Conservation (phyloP, 495 filamentous ascomycete species). For the Neurospora intermedia region DNA sequence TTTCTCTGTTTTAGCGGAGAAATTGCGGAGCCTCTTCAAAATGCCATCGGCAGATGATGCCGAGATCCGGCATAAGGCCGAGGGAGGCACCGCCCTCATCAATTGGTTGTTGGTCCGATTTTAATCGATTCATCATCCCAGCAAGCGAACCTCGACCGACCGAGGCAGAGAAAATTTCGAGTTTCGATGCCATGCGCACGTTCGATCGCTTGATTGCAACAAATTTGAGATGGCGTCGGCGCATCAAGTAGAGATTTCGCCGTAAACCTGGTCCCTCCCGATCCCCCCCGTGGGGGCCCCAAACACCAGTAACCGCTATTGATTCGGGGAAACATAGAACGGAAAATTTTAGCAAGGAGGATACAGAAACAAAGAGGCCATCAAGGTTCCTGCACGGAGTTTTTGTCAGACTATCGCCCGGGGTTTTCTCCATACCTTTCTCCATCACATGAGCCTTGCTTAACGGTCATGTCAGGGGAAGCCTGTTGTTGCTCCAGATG, state of each 20-base stretch:
- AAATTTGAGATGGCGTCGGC: background rate
- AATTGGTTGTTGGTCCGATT: background rate
- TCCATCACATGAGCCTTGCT: background rate
- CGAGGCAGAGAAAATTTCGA: background rate
- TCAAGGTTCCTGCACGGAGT: background rate
- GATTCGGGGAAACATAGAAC: background rate
- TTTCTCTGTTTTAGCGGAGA: background rate
- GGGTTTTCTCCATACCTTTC: background rate
- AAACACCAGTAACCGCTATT: background rate
- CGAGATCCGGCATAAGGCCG: background rate
- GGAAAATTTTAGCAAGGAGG: background rate
- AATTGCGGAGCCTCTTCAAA: background rate
- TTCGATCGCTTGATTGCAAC: background rate
- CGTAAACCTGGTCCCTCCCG: background rate
- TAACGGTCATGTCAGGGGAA: background rate
- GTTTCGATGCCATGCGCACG: background rate
- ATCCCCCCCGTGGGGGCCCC: background rate
- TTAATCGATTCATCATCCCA: background rate
- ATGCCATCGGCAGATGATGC: background rate
- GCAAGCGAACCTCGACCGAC: background rate
- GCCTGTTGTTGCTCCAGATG: background rate
- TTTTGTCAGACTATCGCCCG: background rate
- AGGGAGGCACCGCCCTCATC: background rate
- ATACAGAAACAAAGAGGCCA: background rate
- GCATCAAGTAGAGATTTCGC: background rate